Conservation (phyloP, 768 basidiomycete genomes). For the Amanita fuliginea region DNA sequence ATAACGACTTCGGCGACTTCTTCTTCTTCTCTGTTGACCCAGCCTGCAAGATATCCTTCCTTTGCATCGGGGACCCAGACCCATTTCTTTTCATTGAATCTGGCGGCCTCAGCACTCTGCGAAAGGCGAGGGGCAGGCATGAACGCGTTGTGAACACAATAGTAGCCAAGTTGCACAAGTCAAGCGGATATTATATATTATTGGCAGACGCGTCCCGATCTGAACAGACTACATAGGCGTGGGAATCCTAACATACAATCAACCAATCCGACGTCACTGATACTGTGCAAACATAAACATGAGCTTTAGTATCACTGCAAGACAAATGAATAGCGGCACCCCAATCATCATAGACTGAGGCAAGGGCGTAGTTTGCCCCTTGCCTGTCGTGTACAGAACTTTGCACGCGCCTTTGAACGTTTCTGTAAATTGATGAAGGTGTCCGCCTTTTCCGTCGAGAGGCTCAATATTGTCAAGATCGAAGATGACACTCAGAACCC, state of each 20-base stretch:
- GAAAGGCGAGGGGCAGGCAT: conserved; percentile 43
- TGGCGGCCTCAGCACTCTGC: conserved; percentile 60
- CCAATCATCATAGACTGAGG: conserved; percentile 32
- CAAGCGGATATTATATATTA: not conserved
- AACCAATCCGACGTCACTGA: not conserved
- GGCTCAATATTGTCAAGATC: conserved; percentile 28
- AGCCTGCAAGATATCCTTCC: conserved; percentile 91
- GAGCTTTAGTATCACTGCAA: not conserved
- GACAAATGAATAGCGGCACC: conserved; percentile 12
- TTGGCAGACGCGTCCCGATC: conserved; percentile 2
- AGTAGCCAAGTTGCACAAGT: not conserved
- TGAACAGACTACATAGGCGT: not conserved
- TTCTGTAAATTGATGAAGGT: conserved; percentile 29
- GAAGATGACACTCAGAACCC: conserved; percentile 33
- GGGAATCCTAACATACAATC: conserved; percentile 2
- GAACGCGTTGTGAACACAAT: not conserved
- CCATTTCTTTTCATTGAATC: conserved; percentile 97
- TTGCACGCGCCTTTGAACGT: conserved; percentile 18
- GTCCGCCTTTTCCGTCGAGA: conserved; percentile 26
- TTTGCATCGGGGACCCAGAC: conserved; percentile 93
- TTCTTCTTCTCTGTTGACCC: conserved; percentile 82
- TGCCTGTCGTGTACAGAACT: conserved; percentile 22
- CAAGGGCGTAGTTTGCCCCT: conserved; percentile 29
- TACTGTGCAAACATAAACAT: not conserved
- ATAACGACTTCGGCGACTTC: conserved; percentile 79